Evolutionary conservation across 495 filamentous ascomycete genomes (phyloP), one percentile per base, ranked within the genome.

Genomic region (Xylaria bambusicola): DNA sequence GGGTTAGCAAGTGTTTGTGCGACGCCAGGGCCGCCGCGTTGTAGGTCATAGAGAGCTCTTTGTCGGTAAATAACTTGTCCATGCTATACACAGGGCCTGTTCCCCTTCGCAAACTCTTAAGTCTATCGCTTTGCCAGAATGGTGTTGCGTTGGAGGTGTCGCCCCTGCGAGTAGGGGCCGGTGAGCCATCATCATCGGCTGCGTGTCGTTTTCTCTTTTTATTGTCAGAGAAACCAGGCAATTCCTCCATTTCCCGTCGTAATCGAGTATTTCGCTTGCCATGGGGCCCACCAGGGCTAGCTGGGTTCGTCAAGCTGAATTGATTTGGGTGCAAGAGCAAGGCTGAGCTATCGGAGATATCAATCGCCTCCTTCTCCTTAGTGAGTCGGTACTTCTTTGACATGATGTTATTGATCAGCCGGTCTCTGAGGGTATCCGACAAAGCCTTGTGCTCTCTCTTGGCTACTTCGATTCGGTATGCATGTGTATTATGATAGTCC

Each of bases 311-410:
- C 58, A 96, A 84, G 71, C 87, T 89, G 73, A 92, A 97, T 68
- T 98, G 94, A 62, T 88, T 93, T 13, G 95, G 93, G 65, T 98
- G 91, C 6, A 96, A 83, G 29, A 97, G 85, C 5, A 95, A 82
- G 12, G 94, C 90, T 63, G 89, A 95, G 58, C 84, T 88, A 65
- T 98, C 95, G 13, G 87, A 84, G 35, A 97, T 90, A 62, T 98
- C 94, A 35, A 95, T 63, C 74, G 76, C 75, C 62, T 98, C 95
- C 69, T 96, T 97, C 64, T 98, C 94, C 58, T 88, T 87, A 66
- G 87, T 83, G 38, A 98, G 76, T 42, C 88, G 83, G 50, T 82
- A 80, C 52, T 90, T 89, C 67, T 93, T 93, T 31, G 84, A 79
- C 13, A 83, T 86, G 50, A 98, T 83, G 17, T 77, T 84, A 62